These are phyloP conservation scores for Pythium periplocum DNA, from an alignment of 352 stramenopile genomes.

Conservation along the genomic window DNA sequence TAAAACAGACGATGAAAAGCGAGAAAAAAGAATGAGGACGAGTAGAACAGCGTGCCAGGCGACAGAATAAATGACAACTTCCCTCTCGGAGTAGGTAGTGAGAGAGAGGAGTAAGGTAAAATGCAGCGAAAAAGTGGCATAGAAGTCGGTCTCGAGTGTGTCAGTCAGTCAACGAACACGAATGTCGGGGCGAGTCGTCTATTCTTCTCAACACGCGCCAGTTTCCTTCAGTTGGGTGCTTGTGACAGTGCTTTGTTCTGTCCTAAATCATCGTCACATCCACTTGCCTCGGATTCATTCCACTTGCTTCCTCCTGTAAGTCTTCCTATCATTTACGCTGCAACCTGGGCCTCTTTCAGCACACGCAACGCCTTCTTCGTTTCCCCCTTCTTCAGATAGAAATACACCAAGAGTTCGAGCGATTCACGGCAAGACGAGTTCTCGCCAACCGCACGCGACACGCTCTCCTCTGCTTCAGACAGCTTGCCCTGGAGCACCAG, in stretches of 20 bases:
- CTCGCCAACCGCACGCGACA: slow-evolving; percentile 77
- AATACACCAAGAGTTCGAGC: slow-evolving; percentile 84
- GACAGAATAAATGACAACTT: no score
- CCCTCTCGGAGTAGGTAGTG: background rate
- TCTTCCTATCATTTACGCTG: slow-evolving; percentile 3
- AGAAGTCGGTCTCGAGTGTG: background rate
- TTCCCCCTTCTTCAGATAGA: slow-evolving; percentile 84
- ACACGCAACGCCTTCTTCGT: slow-evolving; percentile 86
- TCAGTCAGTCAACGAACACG: no score
- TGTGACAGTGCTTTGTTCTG: no score
- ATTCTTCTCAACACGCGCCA: no score
- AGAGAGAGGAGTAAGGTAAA: slow-evolving; percentile 30
- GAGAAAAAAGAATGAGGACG: background rate
- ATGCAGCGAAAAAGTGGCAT: slow-evolving; percentile 18
- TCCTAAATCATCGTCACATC: no score
- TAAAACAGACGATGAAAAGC: background rate
- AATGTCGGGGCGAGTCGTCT: no score
- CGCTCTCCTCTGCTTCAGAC: slow-evolving; percentile 74
- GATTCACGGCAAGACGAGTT: slow-evolving; percentile 79
- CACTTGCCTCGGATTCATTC: no score
- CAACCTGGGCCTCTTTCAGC: slow-evolving; percentile 80
- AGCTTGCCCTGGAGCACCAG: slow-evolving; percentile 71
- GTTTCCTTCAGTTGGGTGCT: no score
- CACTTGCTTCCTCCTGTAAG: no score
- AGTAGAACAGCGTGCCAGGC: no score